phyloP scores from a whole-genome alignment of 768 basidiomycete genomes.

The Trametes cubensis region DNA sequence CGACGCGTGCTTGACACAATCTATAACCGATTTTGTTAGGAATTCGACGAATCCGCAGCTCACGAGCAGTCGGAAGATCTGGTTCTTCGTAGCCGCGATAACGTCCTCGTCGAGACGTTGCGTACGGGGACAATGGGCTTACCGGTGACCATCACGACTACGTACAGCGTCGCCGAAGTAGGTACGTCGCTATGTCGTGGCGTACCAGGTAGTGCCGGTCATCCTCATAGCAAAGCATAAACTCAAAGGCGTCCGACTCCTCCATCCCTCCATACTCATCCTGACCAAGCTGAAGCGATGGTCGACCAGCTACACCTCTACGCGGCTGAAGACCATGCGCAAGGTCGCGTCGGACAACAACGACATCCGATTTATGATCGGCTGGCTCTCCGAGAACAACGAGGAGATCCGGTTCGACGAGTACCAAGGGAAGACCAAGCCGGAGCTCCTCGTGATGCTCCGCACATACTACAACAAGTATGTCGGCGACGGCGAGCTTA shows the following conservation, averaged over 20 bases:
- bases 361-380: conserved; percentile 17
- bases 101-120: conserved; percentile 20
- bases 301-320: conserved; percentile 13
- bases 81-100: background rate
- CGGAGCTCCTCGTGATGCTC: conserved; percentile 18
- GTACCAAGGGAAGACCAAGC: conserved; percentile 17
- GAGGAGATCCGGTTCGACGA: conserved; percentile 6
- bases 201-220: too few species aligned
- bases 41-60: background rate
- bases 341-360: conserved; percentile 11
- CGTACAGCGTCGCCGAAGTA: background rate
- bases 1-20: background rate
- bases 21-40: background rate
- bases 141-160: background rate
- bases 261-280: conserved; percentile 19
- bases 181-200: background rate
- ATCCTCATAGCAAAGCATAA: too few species aligned
- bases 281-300: conserved; percentile 23
- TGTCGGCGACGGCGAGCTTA: conserved; percentile 1
- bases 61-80: background rate
- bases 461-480: conserved; percentile 18
- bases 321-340: conserved; percentile 14
- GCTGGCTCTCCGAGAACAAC: conserved; percentile 3
- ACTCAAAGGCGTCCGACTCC: conserved; percentile 1
- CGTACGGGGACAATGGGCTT: conserved; percentile 10